Evolutionary conservation across 305 asterid species (phyloP), one percentile per base, ranked within the genome.

Genomic region (Rubia occidens): DNA sequence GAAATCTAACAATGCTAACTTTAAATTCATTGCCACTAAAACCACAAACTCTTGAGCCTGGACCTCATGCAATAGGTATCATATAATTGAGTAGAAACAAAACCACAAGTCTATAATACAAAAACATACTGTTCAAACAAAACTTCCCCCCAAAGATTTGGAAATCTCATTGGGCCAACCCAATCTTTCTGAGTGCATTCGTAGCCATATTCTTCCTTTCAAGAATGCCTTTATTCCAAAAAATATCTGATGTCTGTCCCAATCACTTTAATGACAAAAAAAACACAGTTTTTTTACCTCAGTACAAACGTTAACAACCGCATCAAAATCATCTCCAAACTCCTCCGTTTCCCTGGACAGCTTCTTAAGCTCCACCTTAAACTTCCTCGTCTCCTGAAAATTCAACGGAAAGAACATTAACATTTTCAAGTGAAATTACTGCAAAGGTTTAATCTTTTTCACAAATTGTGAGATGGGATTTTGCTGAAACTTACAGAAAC

Each of bases 341-440:
- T 77, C 75, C 20, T 68, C 88, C 39, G 72, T 85, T 8, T 88
- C 91, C 78, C 60, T 77, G 0, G 82, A 80, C 43, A 90, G 80
- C 69, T 67, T 76, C 83, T 73, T 78, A 77, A 73, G 75, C 80
- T 82, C 91, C 65, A 69, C 74, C 82, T 68, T 82, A 68, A 90
- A 88, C 81, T 82, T 88, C 78, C 56, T 21, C 0, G 90, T 81
- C 83, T 88, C 89, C 91, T 86, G 21, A 32, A 37, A 70, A 40
- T 74, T 64, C 18, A 58, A 60, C 29, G 11, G 18, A 43, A 8
- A 66, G 61, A 26, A 10, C 2, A 20, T 43, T 11, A 10, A 68
- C 21, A 47, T 54, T 60, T 13, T 24, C 5, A 64, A 4, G 42
- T 9, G 6, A 55, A 55, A 59, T 14, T 40, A 3, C 3, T 51